Conservation (phyloP, 2,329 filamentous ascomycete genomes). For the Exophiala aquamarina region DNA sequence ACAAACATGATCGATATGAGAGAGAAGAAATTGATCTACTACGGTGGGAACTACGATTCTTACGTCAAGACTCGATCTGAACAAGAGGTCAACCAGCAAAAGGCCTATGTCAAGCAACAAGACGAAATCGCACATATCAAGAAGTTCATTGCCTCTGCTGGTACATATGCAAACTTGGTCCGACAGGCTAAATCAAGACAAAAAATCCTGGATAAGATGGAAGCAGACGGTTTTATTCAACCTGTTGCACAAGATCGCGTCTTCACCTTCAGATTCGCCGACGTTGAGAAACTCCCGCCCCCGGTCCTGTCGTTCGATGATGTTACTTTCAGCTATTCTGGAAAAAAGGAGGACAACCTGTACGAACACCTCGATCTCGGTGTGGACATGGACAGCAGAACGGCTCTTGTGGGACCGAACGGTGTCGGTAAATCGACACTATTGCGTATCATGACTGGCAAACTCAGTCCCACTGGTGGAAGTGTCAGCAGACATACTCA, state of each 20-base stretch:
- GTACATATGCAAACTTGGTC: slow-evolving; percentile 99
- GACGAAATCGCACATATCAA: slow-evolving; percentile 99
- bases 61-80: slow-evolving; percentile 92
- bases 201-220: slow-evolving; percentile 99
- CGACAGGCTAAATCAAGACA: slow-evolving; percentile 98
- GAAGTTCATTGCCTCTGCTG: slow-evolving; percentile 99
- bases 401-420: slow-evolving; percentile 94
- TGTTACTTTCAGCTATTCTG: slow-evolving; percentile 97
- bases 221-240: slow-evolving; percentile 97
- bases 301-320: slow-evolving; percentile 95
- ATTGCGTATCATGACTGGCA: slow-evolving; percentile 93
- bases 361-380: slow-evolving; percentile 97
- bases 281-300: slow-evolving; percentile 98
- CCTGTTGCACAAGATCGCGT: slow-evolving; percentile 80
- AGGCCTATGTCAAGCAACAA: slow-evolving; percentile 98
- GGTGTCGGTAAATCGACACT: slow-evolving; percentile 99
- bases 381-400: slow-evolving; percentile 99
- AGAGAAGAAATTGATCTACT: slow-evolving; percentile 84
- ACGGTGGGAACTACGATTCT: slow-evolving; percentile 99
- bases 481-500: slow-evolving; percentile 90
- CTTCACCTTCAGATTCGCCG: slow-evolving; percentile 97
- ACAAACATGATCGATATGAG: slow-evolving; percentile 99
- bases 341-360: slow-evolving; percentile 81
- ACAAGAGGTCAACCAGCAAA: slow-evolving; percentile 97
- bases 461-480: slow-evolving; percentile 78